Conservation (phyloP, 495 filamentous ascomycete species). For the Aspergillus campestris region DNA sequence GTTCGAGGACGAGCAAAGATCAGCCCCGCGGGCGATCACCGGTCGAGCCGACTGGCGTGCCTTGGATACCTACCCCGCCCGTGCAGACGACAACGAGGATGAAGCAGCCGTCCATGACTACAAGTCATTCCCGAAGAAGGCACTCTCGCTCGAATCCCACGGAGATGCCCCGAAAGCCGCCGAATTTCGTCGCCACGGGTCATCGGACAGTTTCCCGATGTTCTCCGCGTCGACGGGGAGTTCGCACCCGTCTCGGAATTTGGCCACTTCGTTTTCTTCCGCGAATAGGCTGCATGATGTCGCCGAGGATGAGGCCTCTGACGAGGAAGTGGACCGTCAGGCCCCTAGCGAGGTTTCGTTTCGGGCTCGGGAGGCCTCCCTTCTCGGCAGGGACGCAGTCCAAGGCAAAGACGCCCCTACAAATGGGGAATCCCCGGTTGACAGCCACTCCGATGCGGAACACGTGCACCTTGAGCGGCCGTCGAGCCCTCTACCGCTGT, state of each 20-base stretch:
- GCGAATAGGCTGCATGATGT: slow-evolving; percentile 14
- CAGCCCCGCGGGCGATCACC: slow-evolving; percentile 37
- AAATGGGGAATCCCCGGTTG: slow-evolving; percentile 15
- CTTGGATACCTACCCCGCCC: slow-evolving; percentile 16
- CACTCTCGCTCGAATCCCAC: slow-evolving; percentile 34
- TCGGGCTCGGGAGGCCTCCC: slow-evolving; percentile 14
- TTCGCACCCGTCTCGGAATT: slow-evolving; percentile 39
- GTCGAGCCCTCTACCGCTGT: slow-evolving; percentile 29
- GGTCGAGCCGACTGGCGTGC: slow-evolving; percentile 35
- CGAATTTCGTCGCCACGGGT: slow-evolving; percentile 55
- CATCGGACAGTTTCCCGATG: slow-evolving; percentile 73
- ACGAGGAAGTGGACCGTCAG: slow-evolving; percentile 5
- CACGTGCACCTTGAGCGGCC: slow-evolving; percentile 33
- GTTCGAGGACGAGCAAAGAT: slow-evolving; percentile 29
- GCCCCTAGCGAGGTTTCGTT: slow-evolving; percentile 4
- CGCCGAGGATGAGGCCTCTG: slow-evolving; percentile 3
- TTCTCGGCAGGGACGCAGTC: slow-evolving; percentile 9
- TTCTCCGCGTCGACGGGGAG: slow-evolving; percentile 71
- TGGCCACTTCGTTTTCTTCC: slow-evolving; percentile 35
- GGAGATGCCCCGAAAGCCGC: slow-evolving; percentile 25
- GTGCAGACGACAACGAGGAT: slow-evolving; percentile 35
- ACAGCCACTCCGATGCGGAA: slow-evolving; percentile 12
- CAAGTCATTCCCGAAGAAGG: slow-evolving; percentile 34
- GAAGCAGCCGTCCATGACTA: slow-evolving; percentile 41
- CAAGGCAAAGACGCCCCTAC: slow-evolving; percentile 16